Percentiles rank a stretch among this genome's conserved stretches.
Evolutionary conservation across 2,329 filamentous ascomycete species (phyloP).

Genomic region (Microcera coccophila): DNA sequence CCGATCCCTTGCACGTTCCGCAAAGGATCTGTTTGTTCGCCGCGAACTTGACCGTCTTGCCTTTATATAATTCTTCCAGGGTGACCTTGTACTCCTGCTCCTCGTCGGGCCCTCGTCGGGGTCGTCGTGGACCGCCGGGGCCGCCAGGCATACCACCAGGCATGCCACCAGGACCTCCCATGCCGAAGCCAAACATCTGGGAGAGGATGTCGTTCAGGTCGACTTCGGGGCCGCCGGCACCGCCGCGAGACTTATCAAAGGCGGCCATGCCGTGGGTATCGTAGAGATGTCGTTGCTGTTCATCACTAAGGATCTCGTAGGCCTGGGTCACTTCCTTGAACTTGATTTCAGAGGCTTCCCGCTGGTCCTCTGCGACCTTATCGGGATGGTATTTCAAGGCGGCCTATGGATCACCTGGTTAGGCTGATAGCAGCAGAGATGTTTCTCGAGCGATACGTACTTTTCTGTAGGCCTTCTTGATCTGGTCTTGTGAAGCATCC

Average conservation of each 20-base stretch:
- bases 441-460: constrained; percentile 43
- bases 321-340: constrained; percentile 94
- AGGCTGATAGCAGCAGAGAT: not conserved
- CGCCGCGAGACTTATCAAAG: constrained; percentile 73
- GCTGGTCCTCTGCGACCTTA: constrained; percentile 84
- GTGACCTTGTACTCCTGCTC: constrained; percentile 88
- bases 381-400: constrained; percentile 89
- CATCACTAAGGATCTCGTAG: constrained; percentile 96
- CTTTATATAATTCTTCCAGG: constrained; percentile 94
- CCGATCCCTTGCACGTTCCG: constrained; percentile 78
- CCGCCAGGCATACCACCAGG: constrained; percentile 43
- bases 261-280: constrained; percentile 94
- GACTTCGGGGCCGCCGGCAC: constrained; percentile 62
- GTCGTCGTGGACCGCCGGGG: constrained; percentile 54
- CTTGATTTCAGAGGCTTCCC: constrained; percentile 78
- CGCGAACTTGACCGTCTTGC: constrained; percentile 95
- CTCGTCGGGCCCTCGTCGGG: constrained; percentile 74
- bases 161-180: constrained; percentile 49
- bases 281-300: constrained; percentile 87
- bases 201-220: constrained; percentile 90
- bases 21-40: constrained; percentile 94
- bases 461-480: constrained; percentile 97
- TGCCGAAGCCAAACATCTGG: constrained; percentile 84
- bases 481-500: constrained; percentile 69
- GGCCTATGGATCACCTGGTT: constrained; percentile 49